These are phyloP conservation scores for Aulographum hederae DNA, from an alignment of 2,329 filamentous ascomycete species.

Conservation along the genomic window DNA sequence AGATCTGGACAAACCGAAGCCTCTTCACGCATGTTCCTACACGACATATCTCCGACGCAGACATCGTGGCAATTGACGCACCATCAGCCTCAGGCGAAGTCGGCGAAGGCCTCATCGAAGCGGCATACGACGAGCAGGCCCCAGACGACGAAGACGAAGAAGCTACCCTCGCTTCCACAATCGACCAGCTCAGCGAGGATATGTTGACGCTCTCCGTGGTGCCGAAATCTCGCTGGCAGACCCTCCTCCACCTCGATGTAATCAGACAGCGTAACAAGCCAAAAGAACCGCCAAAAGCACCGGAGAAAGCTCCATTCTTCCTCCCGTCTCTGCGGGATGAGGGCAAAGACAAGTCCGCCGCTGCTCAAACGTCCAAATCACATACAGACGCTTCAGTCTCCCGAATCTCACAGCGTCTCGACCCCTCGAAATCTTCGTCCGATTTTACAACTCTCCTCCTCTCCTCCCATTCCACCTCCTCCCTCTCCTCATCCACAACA, in stretches of 20 bases:
- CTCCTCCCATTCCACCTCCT: not conserved
- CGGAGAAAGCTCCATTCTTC: constrained; percentile 93
- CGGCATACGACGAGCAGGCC: constrained; percentile 24
- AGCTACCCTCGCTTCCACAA: constrained; percentile 24
- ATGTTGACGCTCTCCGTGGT: constrained; percentile 81
- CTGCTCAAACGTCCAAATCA: constrained; percentile 8
- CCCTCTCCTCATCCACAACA: constrained; percentile 26
- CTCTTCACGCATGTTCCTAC: constrained; percentile 82
- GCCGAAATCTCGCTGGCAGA: constrained; percentile 86
- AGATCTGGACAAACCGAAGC: constrained; percentile 87
- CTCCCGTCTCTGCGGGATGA: constrained; percentile 46
- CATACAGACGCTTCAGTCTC: constrained; percentile 6
- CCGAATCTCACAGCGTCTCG: not conserved
- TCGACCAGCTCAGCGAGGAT: constrained; percentile 65
- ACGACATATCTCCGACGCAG: constrained; percentile 61
- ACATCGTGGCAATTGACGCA: constrained; percentile 40
- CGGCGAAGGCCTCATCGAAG: constrained; percentile 53
- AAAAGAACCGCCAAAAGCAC: constrained; percentile 73
- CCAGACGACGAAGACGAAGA: constrained; percentile 32
- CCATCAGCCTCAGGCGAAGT: constrained; percentile 73
- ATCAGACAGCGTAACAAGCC: constrained; percentile 90
- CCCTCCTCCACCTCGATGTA: constrained; percentile 73
- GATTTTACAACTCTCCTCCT: not conserved
- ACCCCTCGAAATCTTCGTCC: constrained; percentile 2
- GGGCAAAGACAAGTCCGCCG: no score